Conservation (phyloP, 73 alveolate genomes). For the Urostyla sp. region DNA sequence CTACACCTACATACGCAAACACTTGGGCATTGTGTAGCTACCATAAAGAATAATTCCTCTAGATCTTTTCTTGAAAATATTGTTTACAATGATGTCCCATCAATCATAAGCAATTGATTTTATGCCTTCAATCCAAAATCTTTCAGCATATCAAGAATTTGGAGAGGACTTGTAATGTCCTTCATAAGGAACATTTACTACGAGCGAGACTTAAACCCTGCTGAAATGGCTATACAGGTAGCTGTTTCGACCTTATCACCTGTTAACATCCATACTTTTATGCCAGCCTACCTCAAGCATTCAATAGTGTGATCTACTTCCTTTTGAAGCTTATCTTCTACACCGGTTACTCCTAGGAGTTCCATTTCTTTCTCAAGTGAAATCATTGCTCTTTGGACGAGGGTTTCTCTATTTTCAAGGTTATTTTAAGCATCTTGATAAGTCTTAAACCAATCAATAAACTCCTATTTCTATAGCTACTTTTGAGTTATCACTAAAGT, state of each 20-base stretch:
- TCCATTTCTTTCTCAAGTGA: constrained; percentile 91
- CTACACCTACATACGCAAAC: constrained; percentile 91
- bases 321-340: constrained; percentile 95
- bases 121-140: constrained; percentile 7
- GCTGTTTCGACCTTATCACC: constrained; percentile 99
- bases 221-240: constrained; percentile 94
- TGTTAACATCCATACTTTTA: constrained; percentile 97
- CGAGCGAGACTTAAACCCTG: constrained; percentile 81
- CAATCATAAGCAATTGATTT: constrained; percentile 52
- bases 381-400: constrained; percentile 73
- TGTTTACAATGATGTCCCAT: constrained; percentile 70
- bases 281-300: constrained; percentile 92
- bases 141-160: not conserved
- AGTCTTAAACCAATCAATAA: constrained; percentile 70
- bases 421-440: constrained; percentile 77
- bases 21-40: constrained; percentile 64
- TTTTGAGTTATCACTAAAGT: constrained; percentile 87
- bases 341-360: constrained; percentile 96
- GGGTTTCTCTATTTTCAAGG: constrained; percentile 79
- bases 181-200: constrained; percentile 41
- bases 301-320: constrained; percentile 91
- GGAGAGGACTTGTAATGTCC: constrained; percentile 27
- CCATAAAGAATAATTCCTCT: constrained; percentile 59
- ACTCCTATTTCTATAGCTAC: constrained; percentile 62
- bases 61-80: not conserved